Conservation (phyloP, 1,139 yeast genomes). For the Candida sojae region DNA sequence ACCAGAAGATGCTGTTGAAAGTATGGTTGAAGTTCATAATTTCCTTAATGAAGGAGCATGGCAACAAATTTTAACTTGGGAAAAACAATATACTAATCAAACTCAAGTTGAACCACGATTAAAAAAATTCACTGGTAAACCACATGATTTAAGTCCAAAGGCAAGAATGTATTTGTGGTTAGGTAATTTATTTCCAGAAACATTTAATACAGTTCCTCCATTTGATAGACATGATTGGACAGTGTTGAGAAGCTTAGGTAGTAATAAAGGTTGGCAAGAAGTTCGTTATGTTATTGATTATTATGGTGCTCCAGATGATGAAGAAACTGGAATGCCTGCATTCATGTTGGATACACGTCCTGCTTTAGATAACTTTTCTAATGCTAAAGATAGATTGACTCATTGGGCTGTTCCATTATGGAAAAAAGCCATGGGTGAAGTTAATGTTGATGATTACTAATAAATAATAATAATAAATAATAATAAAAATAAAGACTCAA, state of each 20-base stretch:
- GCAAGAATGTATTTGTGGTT: slow-evolving; percentile 71
- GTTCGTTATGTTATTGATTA: slow-evolving; percentile 93
- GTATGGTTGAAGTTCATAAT: slow-evolving; percentile 97
- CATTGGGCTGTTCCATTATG: slow-evolving; percentile 49
- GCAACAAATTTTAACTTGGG: slow-evolving; percentile 95
- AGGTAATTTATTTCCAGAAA: slow-evolving; percentile 70
- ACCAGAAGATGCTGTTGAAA: slow-evolving; percentile 93
- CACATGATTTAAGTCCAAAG: slow-evolving; percentile 85
- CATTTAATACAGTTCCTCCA: slow-evolving; percentile 79
- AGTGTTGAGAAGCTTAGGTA: slow-evolving; percentile 68
- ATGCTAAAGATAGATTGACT: slow-evolving; percentile 65
- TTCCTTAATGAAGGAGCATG: slow-evolving; percentile 97
- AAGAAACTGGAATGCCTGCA: slow-evolving; percentile 82
- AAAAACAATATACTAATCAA: slow-evolving; percentile 53
- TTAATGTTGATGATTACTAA: slow-evolving; percentile 14
- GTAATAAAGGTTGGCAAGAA: slow-evolving; percentile 47
- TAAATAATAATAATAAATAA: background rate
- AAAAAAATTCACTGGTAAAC: slow-evolving; percentile 87
- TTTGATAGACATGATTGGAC: slow-evolving; percentile 99
- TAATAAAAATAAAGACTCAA: background rate
- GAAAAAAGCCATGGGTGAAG: slow-evolving; percentile 48
- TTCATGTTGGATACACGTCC: slow-evolving; percentile 94
- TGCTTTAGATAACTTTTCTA: slow-evolving; percentile 71
- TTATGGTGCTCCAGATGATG: slow-evolving; percentile 91
- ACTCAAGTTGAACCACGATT: slow-evolving; percentile 71